Base-by-base conservation (phyloP, 2,329 filamentous ascomycete genomes). In the Thermothelomyces thermophilus region DNA sequence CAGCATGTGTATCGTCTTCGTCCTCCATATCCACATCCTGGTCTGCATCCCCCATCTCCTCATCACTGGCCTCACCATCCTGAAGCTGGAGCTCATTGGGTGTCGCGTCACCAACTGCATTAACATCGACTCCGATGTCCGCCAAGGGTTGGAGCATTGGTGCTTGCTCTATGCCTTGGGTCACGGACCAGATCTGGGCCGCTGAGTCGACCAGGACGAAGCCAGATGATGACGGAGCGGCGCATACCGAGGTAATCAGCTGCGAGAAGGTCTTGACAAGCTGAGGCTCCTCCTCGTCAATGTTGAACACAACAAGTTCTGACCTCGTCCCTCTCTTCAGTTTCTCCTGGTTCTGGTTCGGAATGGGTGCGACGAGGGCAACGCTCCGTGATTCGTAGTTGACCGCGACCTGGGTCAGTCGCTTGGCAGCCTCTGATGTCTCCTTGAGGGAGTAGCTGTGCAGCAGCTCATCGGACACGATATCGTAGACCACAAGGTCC, bases 401-500 rank as follows among this genome's bases (percentile, higher is more conserved):
- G 44, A 87, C 77, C n/a, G 87, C 84, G 9, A 96, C 73, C 49
- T 86, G 83, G 48, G 79, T 71, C 55, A 83, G 68, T 41, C 77
- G 66, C 52, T 68, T 64, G 43, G 66, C 64, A 50, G 67, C 61
- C 17, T 64, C 63, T n/a, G 66, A 58, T 9, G 65, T 61, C 44
- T 72, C 66, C 34, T 68, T 73, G 13, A 90, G 69, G 22, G 76
- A 70, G 44, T 86, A 73, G 42, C 80, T 80, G 61, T 85, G 89
- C 31, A 80, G 77, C 41, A 90, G 74, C 58, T 84, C 77, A 60
- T 95, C 87, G 44, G 82, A 75, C 7, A 97, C 87, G 10, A 94
- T 77, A 65, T 98, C 87, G 73, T 89, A 95, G 31, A 95, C 83
- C 35, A 81, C 75, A 8, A 96, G 74, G 24, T 81, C 77, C 37